Percentiles rank a stretch among this genome's conserved stretches.
phyloP scores from a whole-genome alignment of 164 flowering plant species.

The Brasenia schreberi region DNA sequence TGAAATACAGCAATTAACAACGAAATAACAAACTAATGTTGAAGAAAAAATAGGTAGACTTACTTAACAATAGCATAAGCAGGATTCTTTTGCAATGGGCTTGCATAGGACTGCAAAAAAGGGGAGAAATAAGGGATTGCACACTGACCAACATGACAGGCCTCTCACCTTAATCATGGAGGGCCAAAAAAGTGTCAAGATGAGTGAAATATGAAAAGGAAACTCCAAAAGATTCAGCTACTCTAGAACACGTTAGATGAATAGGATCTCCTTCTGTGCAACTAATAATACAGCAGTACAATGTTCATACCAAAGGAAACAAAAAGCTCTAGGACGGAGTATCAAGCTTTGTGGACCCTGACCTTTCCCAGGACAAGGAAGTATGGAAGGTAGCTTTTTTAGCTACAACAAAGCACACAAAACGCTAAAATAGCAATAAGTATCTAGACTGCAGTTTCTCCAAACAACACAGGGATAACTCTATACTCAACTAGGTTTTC shows the following conservation, averaged over 20 bases:
- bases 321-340: no score
- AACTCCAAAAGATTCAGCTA: background rate
- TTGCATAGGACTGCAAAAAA: slow-evolving; percentile 1
- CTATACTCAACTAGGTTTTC: no score
- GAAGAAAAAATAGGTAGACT: slow-evolving; percentile 9
- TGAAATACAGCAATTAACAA: background rate
- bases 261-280: background rate
- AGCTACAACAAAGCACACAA: no score
- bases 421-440: no score
- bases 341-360: no score
- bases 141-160: background rate
- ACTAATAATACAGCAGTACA: background rate
- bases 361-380: no score
- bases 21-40: background rate
- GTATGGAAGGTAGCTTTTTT: no score
- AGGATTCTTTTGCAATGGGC: slow-evolving; percentile 1
- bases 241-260: background rate
- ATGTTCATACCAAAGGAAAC: no score
- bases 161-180: background rate
- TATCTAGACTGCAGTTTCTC: no score
- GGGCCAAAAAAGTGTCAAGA: background rate
- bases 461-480: no score
- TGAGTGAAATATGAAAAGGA: background rate
- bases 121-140: background rate
- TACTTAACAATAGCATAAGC: slow-evolving; percentile 8